phyloP scores from a whole-genome alignment of 73 alveolate genomes.

The Paramecium tetraurelia region DNA sequence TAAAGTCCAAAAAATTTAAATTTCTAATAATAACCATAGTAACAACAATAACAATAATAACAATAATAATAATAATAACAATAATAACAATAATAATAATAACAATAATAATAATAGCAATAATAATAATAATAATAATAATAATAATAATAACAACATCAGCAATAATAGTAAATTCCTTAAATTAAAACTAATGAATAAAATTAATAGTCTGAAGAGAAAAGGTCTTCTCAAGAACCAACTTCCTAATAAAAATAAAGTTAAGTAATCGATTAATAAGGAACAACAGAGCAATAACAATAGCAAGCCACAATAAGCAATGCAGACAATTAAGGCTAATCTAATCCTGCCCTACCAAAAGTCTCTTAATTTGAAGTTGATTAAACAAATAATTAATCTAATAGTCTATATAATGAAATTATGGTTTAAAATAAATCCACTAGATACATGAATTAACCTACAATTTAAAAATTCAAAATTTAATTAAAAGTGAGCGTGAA shows the following conservation, averaged over 20 bases:
- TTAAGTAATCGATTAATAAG: not conserved
- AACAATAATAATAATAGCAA: not conserved
- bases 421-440: not conserved
- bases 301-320: not conserved
- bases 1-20: not conserved
- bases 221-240: not conserved
- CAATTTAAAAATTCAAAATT: not conserved
- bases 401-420: not conserved
- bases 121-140: not conserved
- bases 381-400: not conserved
- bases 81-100: not conserved
- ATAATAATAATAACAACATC: not conserved
- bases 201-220: not conserved
- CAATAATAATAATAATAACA: not conserved
- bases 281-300: not conserved
- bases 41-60: not conserved
- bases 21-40: not conserved
- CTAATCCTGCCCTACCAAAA: not conserved
- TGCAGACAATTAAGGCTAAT: not conserved
- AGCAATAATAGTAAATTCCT: not conserved
- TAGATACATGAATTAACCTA: slow-evolving; percentile 1
- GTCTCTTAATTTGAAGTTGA: not conserved
- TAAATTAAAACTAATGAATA: not conserved
- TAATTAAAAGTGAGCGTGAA: not conserved
- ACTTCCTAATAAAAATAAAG: not conserved